phyloP scores from a whole-genome alignment of 257 asterid genomes.

The Leptodermis oblonga region DNA sequence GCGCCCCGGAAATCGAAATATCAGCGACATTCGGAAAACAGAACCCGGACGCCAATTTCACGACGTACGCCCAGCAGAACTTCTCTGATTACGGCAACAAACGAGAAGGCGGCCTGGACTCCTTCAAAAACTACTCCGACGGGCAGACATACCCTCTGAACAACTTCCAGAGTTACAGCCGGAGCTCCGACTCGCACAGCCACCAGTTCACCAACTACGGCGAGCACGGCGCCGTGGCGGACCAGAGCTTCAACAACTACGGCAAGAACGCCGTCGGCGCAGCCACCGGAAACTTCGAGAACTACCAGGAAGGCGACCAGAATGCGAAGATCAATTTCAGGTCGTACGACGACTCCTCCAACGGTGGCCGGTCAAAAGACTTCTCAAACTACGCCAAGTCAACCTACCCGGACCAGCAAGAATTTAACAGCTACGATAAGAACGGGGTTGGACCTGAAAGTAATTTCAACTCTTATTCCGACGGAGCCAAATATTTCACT shows the following conservation, averaged over 20 bases:
- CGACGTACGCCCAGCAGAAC: slow-evolving; percentile 32
- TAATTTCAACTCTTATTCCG: neutral
- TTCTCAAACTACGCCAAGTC: slow-evolving; percentile 39
- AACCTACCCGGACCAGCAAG: slow-evolving; percentile 59
- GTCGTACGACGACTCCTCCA: slow-evolving; percentile 54
- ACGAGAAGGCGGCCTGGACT: slow-evolving; percentile 42
- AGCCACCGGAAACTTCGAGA: slow-evolving; percentile 44
- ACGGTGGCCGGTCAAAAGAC: slow-evolving; percentile 40
- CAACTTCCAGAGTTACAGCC: slow-evolving; percentile 74
- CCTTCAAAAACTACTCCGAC: slow-evolving; percentile 56
- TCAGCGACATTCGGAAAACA: slow-evolving; percentile 53
- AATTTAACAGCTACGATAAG: slow-evolving; percentile 51
- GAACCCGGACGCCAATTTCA: slow-evolving; percentile 39
- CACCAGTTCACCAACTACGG: slow-evolving; percentile 56
- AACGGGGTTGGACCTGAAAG: neutral
- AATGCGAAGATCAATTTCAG: slow-evolving; percentile 52
- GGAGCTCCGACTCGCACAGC: slow-evolving; percentile 46
- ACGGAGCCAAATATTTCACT: neutral
- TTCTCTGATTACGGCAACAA: slow-evolving; percentile 73
- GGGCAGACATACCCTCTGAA: slow-evolving; percentile 29
- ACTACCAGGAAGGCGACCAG: slow-evolving; percentile 34
- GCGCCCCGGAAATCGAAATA: slow-evolving; percentile 47
- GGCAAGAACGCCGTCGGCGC: slow-evolving; percentile 61
- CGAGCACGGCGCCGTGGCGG: slow-evolving; percentile 45
- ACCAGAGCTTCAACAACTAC: slow-evolving; percentile 67